Conservation (phyloP, 2,329 filamentous ascomycete species). For the Aspergillus ustus region DNA sequence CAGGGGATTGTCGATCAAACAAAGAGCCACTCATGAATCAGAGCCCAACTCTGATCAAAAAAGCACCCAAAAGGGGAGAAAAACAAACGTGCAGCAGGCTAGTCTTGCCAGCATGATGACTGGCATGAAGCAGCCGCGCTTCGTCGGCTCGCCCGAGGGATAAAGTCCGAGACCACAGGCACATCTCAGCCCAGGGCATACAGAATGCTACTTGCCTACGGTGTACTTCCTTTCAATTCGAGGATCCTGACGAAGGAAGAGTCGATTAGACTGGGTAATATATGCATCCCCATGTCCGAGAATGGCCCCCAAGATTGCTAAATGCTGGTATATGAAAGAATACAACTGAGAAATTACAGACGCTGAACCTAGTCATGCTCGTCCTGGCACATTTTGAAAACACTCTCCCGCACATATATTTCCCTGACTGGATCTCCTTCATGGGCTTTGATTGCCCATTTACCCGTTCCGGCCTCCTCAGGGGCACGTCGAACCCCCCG, state of each 20-base stretch:
- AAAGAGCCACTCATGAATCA: background rate
- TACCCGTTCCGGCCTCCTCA: slow-evolving; percentile 66
- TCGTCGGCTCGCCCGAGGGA: background rate
- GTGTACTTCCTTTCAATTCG: background rate
- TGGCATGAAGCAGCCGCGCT: slow-evolving; percentile 5
- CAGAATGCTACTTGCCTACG: background rate
- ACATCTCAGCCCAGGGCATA: background rate
- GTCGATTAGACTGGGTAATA: background rate
- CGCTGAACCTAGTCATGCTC: slow-evolving; percentile 7
- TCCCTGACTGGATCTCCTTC: slow-evolving; percentile 72
- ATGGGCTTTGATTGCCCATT: slow-evolving; percentile 70
- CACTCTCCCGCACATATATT: slow-evolving; percentile 60
- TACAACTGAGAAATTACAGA: background rate
- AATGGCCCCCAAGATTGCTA: background rate
- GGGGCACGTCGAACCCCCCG: slow-evolving; percentile 69
- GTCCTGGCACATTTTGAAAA: slow-evolving; percentile 36
- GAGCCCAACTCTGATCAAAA: background rate
- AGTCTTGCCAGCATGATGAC: slow-evolving; percentile 13
- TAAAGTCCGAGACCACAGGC: background rate
- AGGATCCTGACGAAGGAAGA: background rate
- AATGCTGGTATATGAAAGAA: slow-evolving; percentile 2
- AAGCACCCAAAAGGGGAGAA: slow-evolving; percentile 8
- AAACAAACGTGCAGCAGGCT: slow-evolving; percentile 11
- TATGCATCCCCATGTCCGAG: background rate
- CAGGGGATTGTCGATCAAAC: background rate